Base-by-base conservation (phyloP, 192 early-diverging fungal genomes). In the Powellomyces hirtus region DNA sequence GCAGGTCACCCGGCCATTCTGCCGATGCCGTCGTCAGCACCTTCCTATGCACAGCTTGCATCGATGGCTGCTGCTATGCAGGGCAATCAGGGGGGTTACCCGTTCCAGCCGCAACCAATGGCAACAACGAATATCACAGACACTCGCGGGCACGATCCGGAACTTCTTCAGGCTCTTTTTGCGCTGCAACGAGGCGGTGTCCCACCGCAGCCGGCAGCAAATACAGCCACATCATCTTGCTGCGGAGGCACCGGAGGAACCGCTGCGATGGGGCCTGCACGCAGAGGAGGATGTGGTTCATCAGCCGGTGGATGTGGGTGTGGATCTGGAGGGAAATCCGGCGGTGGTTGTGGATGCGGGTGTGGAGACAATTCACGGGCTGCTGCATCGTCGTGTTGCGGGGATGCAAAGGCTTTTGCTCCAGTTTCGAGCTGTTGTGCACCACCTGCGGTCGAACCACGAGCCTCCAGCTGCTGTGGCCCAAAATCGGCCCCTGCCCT, bases 61-160 rank as follows among this genome's bases (percentile, higher is more conserved):
- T 16, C 38, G 18, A 38, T 61, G n/a, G n/a, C n/a, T n/a, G n/a
- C n/a, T n/a, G n/a, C n/a, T n/a, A n/a, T n/a, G 24, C 6, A 58
- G 22, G 33, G 5, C 20, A 37, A 14, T 1, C 33, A 59, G 13
- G 13, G 36, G 13, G 2, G 13, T 31, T n/a, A 35, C 16, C 14
- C 51, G 31, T 56, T n/a, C 14, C 34, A 38, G 24, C 16, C 26
- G 10, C 58, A 16, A 16, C 52, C 7, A 20, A n/a, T 24, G 24
- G 20, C 11, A 1, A 31, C 51, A 57, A 10, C 55, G 3, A 55
- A 55, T 67, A n/a, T 58, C 11, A 31, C 50, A 13, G 52, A 67
- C 20, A 57, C 65, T 6, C 29, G 37, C 5, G 61, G 69, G 6
- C 69, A 71, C 34, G 69, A 71, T 35, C 69, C 69, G 34, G 61